Evolutionary conservation across 139 green algal species (phyloP), one percentile per base, ranked within the genome.

Genomic region (Mychonastes homosphaera): DNA sequence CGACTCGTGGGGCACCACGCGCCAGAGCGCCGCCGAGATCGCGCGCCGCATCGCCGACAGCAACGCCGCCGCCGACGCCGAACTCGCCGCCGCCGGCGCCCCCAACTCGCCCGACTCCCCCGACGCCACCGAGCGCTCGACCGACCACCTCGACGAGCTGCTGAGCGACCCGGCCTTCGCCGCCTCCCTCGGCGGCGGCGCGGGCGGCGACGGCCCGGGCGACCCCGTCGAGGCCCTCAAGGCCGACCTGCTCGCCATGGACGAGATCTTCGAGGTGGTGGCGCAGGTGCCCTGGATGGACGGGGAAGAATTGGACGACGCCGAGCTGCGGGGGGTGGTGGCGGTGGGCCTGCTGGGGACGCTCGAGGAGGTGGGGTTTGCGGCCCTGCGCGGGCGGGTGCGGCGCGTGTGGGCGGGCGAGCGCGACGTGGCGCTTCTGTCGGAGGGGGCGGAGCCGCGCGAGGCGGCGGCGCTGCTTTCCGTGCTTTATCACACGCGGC

Each of bases 241-340:
- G 16, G 35, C 35, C 21, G 58, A 65, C 24, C 35, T 65, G n/a
- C 49, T 52, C 26, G 35, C 57, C 48, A 47, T 65, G 58, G 58
- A 65, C 36, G 58, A 65, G 48, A 56, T 65, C 6, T 65, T 52
- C 35, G 58, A 48, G 26, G 47, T 65, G 35, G 36, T 65, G 47
- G 58, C 24, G 10, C 60, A 67, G 61, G 61, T 67, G n/a, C 61
- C 61, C 3, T 67, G 61, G 61, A 50, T 67, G 44, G 39, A 54
- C 50, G 41, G 53, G 12, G 50, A 51, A 1, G 50, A 59, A 35
- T 50, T 67, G 33, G 61, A 67, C 21, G 61, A 67, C 50, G 50
- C 41, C 15, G 51, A 67, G 40, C 51, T 67, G 40, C 50, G 61
- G 3, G 61, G 61, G 18, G 15, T 67, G 6, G 61, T 61, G 36